Evolutionary conservation across 257 asterid genomes (phyloP).

Genomic region (Coffea canephora): DNA sequence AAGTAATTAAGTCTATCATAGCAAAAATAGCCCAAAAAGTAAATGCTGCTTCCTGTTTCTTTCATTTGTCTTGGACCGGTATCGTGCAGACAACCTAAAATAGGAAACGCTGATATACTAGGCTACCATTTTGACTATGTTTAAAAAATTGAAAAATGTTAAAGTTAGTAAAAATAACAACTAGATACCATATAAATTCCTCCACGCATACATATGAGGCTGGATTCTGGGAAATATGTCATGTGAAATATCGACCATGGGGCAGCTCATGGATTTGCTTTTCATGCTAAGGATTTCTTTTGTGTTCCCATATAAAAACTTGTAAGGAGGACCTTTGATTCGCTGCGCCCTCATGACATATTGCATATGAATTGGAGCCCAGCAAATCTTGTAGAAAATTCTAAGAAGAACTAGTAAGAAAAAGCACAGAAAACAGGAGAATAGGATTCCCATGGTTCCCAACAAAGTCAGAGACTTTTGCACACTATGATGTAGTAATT

Average conservation of each 20-base stretch:
- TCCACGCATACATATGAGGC: conserved; percentile 55
- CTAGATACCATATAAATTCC: conserved; percentile 43
- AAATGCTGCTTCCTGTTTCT: neutral
- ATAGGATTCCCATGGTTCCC: conserved; percentile 11
- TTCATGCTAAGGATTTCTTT: conserved; percentile 41
- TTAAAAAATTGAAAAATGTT: too few species aligned
- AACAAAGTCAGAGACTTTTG: neutral
- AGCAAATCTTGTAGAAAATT: conserved; percentile 35
- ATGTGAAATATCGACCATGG: conserved; percentile 42
- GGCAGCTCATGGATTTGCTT: conserved; percentile 16
- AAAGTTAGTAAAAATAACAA: neutral
- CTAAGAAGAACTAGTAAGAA: conserved; percentile 4
- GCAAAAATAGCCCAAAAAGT: too few species aligned
- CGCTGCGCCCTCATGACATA: conserved; percentile 38
- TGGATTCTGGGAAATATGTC: conserved; percentile 45
- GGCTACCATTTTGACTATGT: neutral
- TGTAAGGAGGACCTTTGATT: conserved; percentile 54
- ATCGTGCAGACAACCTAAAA: neutral
- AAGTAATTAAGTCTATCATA: too few species aligned
- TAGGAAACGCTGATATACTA: neutral
- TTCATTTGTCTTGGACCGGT: neutral
- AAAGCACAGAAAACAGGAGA: conserved; percentile 6
- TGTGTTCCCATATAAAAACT: conserved; percentile 44
- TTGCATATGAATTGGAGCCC: conserved; percentile 41
- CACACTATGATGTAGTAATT: neutral